phyloP scores from a whole-genome alignment of 2,329 filamentous ascomycete species.

The Stromatinia cepivora region DNA sequence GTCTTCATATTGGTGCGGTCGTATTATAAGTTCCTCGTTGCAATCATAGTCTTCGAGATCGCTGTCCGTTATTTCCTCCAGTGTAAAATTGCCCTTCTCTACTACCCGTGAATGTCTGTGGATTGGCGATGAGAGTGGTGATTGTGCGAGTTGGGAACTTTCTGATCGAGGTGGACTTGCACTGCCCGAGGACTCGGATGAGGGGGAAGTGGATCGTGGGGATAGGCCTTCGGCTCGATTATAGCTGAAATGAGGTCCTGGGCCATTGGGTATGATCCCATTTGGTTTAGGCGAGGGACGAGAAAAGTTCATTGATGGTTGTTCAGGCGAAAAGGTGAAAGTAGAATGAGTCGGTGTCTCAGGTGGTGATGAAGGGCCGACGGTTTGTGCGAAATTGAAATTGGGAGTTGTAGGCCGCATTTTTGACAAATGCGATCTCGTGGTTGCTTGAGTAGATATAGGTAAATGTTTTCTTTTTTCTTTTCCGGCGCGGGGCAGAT shows the following conservation, averaged over 20 bases:
- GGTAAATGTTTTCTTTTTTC: slow-evolving; percentile 3
- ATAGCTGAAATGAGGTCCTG: slow-evolving; percentile 42
- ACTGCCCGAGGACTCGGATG: slow-evolving; percentile 32
- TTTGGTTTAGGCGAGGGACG: slow-evolving; percentile 39
- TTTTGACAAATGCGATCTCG: slow-evolving; percentile 31
- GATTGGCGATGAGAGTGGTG: slow-evolving; percentile 25
- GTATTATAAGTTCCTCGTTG: slow-evolving; percentile 38
- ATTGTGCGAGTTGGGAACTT: slow-evolving; percentile 31
- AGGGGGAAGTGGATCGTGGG: slow-evolving; percentile 43
- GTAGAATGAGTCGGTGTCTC: slow-evolving; percentile 47
- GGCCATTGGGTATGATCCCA: slow-evolving; percentile 46
- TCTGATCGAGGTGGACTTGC: slow-evolving; percentile 37
- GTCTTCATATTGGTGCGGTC: slow-evolving; percentile 41
- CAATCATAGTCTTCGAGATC: slow-evolving; percentile 38
- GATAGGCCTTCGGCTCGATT: slow-evolving; percentile 44
- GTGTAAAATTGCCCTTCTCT: slow-evolving; percentile 37
- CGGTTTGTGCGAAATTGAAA: slow-evolving; percentile 42
- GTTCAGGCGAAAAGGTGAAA: slow-evolving; percentile 38
- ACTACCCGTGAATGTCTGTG: slow-evolving; percentile 25
- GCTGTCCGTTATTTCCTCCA: slow-evolving; percentile 38
- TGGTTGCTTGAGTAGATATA: slow-evolving; percentile 5
- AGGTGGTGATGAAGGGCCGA: slow-evolving; percentile 50
- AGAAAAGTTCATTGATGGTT: slow-evolving; percentile 35
- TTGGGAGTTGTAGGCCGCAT: slow-evolving; percentile 48
- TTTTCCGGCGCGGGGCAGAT: background rate